A percentile compares a stretch with the other conserved stretches of the same genome.
Conservation (phyloP, 768 basidiomycete species). For the Boletus coccyginus region DNA sequence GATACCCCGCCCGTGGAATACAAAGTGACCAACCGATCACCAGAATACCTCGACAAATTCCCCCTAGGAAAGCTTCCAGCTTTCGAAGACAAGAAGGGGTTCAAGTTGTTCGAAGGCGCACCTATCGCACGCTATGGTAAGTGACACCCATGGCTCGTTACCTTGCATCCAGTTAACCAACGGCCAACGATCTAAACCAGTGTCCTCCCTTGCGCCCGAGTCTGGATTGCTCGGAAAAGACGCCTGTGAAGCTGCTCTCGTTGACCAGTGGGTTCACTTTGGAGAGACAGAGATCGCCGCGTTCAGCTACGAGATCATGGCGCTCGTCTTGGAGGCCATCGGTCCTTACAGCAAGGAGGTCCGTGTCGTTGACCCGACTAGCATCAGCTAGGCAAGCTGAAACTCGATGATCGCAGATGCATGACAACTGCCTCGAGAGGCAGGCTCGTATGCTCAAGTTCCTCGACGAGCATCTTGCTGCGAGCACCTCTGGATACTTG, state of each 20-base stretch:
- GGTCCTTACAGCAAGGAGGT: slow-evolving; percentile 26
- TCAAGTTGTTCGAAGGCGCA: slow-evolving; percentile 28
- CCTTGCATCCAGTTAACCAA: neutral
- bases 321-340: slow-evolving; percentile 14
- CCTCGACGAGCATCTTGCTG: slow-evolving; percentile 26
- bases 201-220: slow-evolving; percentile 25
- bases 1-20: slow-evolving; percentile 23
- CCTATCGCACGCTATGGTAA: slow-evolving; percentile 29
- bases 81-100: slow-evolving; percentile 23
- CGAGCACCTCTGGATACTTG: slow-evolving; percentile 20
- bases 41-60: slow-evolving; percentile 30
- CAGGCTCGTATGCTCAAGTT: slow-evolving; percentile 22
- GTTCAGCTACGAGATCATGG: slow-evolving; percentile 21
- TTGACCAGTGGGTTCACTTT: slow-evolving; percentile 33
- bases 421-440: slow-evolving; percentile 12
- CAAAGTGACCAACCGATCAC: slow-evolving; percentile 22
- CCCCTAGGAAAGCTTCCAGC: slow-evolving; percentile 29
- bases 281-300: slow-evolving; percentile 24
- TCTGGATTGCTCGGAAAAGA: slow-evolving; percentile 26
- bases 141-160: neutral
- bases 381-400: neutral
- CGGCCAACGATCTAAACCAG: slow-evolving; percentile 7
- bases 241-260: slow-evolving; percentile 21
- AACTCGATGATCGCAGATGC: slow-evolving; percentile 9
- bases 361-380: neutral